phyloP scores from a whole-genome alignment of 2,329 filamentous ascomycete species.

The Biscogniauxia mediterranea region DNA sequence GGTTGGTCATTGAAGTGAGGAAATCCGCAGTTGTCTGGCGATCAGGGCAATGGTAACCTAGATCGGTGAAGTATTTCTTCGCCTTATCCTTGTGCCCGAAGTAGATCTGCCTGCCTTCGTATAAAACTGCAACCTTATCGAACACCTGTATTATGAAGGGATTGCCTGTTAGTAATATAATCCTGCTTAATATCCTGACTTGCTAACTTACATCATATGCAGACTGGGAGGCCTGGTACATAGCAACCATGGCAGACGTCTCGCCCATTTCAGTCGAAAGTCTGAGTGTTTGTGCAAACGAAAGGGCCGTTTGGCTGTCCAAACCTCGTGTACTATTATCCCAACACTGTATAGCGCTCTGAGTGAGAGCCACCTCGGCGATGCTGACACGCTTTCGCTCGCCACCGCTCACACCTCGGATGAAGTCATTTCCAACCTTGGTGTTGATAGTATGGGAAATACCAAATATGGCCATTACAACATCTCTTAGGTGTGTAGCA shows the following conservation, averaged over 20 bases:
- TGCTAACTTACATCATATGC: slow-evolving; percentile 48
- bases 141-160: slow-evolving; percentile 38
- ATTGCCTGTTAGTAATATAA: background rate
- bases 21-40: slow-evolving; percentile 69
- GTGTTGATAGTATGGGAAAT: slow-evolving; percentile 55
- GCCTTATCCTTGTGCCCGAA: slow-evolving; percentile 59
- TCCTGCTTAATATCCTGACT: too few relatives aligned
- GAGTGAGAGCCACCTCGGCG: slow-evolving; percentile 54
- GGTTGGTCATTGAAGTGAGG: slow-evolving; percentile 64
- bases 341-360: slow-evolving; percentile 57
- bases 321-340: slow-evolving; percentile 71
- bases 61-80: slow-evolving; percentile 60
- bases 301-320: slow-evolving; percentile 69
- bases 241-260: slow-evolving; percentile 42
- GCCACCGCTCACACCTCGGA: slow-evolving; percentile 70
- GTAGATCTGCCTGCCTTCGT: slow-evolving; percentile 60
- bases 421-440: slow-evolving; percentile 69
- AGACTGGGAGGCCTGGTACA: slow-evolving; percentile 66
- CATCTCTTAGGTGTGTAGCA: background rate
- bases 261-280: slow-evolving; percentile 33
- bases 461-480: slow-evolving; percentile 5
- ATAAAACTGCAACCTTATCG: slow-evolving; percentile 55
- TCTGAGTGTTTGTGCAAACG: slow-evolving; percentile 68
- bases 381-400: slow-evolving; percentile 66
- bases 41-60: slow-evolving; percentile 63